These are phyloP conservation scores for Stellera chamaejasme DNA, from an alignment of 345 rosid species.

Conservation along the genomic window DNA sequence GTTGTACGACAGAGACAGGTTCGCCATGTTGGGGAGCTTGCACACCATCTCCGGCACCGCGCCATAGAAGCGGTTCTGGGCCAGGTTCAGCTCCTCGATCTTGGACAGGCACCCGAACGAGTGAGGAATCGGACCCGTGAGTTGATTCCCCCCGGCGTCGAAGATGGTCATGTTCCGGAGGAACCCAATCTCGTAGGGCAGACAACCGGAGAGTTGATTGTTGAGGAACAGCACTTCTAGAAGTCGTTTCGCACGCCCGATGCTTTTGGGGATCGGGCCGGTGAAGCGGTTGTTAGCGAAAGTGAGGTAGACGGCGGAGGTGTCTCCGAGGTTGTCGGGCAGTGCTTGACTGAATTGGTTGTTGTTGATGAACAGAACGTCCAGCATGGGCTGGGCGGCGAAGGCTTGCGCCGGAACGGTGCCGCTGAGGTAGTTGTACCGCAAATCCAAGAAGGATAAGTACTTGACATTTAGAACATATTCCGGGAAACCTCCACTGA, in stretches of 20 bases:
- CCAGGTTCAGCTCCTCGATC: conserved; percentile 29
- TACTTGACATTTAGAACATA: conserved; percentile 14
- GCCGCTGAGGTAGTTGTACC: conserved; percentile 40
- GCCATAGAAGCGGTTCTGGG: conserved; percentile 33
- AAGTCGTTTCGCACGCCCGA: conserved; percentile 29
- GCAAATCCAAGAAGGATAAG: conserved; percentile 39
- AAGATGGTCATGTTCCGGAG: conserved; percentile 23
- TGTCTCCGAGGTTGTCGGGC: conserved; percentile 34
- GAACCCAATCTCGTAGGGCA: conserved; percentile 46
- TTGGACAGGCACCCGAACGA: conserved; percentile 46
- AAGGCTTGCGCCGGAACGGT: conserved; percentile 25
- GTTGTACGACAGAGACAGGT: conserved; percentile 28
- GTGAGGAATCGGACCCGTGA: conserved; percentile 45
- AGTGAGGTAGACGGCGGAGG: conserved; percentile 43
- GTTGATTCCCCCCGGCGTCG: conserved; percentile 33
- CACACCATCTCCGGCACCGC: conserved; percentile 44
- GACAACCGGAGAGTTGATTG: conserved; percentile 39
- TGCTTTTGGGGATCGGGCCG: conserved; percentile 41
- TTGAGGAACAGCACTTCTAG: conserved; percentile 45
- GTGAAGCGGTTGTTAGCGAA: conserved; percentile 44
- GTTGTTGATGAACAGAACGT: conserved; percentile 53
- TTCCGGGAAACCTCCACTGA: conserved; percentile 27
- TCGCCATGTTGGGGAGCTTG: conserved; percentile 24
- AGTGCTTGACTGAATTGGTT: conserved; percentile 26
- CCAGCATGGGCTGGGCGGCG: conserved; percentile 22